These are phyloP conservation scores for Senna siamea DNA, from an alignment of 306 rosid species.

Conservation along the genomic window DNA sequence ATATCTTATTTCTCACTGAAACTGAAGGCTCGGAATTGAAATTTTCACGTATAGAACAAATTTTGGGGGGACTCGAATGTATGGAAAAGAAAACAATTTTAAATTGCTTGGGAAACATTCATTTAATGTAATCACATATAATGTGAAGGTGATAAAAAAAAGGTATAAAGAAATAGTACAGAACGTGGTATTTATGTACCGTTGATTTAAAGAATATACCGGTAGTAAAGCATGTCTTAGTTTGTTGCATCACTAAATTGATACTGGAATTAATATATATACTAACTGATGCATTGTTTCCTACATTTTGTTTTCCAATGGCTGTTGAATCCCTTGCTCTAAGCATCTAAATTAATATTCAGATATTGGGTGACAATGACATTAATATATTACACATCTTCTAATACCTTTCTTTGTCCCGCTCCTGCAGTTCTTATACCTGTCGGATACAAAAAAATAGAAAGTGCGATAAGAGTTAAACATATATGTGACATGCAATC, in stretches of 20 bases:
- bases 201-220: not conserved
- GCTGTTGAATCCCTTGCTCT: not conserved
- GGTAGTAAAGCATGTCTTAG: not conserved
- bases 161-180: conserved; percentile 5
- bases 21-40: not conserved
- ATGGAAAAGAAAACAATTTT: not conserved
- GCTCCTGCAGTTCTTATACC: conserved; percentile 51
- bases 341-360: conserved; percentile 36
- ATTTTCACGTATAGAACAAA: not conserved
- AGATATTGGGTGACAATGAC: not conserved
- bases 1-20: not conserved
- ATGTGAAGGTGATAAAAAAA: not conserved
- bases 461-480: conserved; percentile 25
- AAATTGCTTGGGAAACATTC: not conserved
- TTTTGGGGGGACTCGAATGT: not conserved
- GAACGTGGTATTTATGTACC: conserved; percentile 1
- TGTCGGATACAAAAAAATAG: conserved; percentile 40
- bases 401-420: conserved; percentile 32
- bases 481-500: conserved; percentile 43
- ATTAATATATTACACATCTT: conserved; percentile 13
- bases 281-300: too few relatives aligned
- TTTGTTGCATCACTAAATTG: conserved; percentile 5
- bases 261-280: too few relatives aligned
- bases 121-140: not conserved
- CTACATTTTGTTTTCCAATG: not conserved